These are phyloP conservation scores for Colletotrichum plurivorum DNA, from an alignment of 2,329 filamentous ascomycete species.

Conservation along the genomic window DNA sequence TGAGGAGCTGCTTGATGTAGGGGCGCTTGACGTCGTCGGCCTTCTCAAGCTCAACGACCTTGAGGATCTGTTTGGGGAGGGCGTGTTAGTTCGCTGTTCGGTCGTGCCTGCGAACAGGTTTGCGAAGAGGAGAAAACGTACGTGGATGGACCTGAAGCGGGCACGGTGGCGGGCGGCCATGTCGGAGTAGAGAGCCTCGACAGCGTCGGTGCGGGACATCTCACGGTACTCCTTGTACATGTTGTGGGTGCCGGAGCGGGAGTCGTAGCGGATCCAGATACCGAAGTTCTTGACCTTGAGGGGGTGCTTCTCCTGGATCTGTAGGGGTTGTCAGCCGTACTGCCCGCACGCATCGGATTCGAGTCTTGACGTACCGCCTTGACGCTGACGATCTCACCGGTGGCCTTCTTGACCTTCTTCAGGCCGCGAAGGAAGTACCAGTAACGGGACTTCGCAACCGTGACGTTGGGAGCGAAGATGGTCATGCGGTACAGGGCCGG, in stretches of 20 bases:
- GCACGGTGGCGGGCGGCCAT: slow-evolving; percentile 99
- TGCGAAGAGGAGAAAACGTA: slow-evolving; percentile 64
- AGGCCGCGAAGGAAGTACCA: slow-evolving; percentile 99
- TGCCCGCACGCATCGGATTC: background rate
- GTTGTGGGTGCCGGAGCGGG: slow-evolving; percentile 99
- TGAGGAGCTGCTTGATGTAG: slow-evolving; percentile 98
- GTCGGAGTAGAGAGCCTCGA: slow-evolving; percentile 98
- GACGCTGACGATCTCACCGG: slow-evolving; percentile 97
- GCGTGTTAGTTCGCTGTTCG: slow-evolving; percentile 16
- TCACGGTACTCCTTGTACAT: slow-evolving; percentile 99
- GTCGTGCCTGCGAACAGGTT: background rate
- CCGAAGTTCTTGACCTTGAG: slow-evolving; percentile 99
- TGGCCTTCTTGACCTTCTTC: slow-evolving; percentile 99
- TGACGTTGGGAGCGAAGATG: slow-evolving; percentile 98
- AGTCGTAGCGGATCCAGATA: slow-evolving; percentile 99
- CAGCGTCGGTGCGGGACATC: slow-evolving; percentile 95
- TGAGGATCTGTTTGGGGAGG: slow-evolving; percentile 80
- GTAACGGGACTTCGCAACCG: slow-evolving; percentile 99
- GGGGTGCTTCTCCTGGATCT: slow-evolving; percentile 98
- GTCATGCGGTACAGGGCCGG: slow-evolving; percentile 99
- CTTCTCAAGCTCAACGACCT: slow-evolving; percentile 98
- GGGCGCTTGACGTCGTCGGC: slow-evolving; percentile 94
- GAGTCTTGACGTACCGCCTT: slow-evolving; percentile 82
- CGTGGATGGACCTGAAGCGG: slow-evolving; percentile 98
- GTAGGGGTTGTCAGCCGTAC: background rate